phyloP scores from a whole-genome alignment of 257 asterid species.

The Lycium barbarum region DNA sequence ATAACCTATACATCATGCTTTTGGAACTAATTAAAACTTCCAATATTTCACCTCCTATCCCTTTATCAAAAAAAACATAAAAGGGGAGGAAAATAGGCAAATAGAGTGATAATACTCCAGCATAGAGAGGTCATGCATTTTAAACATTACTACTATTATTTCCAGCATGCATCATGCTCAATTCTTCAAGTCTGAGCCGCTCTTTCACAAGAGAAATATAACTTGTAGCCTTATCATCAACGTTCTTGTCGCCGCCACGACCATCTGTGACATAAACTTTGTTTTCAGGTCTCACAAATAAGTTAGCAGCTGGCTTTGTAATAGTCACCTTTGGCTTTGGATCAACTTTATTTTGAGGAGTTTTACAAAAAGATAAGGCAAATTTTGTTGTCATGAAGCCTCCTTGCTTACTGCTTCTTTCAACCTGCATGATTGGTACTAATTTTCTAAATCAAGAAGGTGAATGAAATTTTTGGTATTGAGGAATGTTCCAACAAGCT shows the following conservation, averaged over 20 bases:
- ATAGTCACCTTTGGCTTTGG: slow-evolving; percentile 29
- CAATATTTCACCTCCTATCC: too few species aligned
- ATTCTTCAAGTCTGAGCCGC: slow-evolving; percentile 62
- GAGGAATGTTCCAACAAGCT: not conserved
- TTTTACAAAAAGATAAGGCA: slow-evolving; percentile 61
- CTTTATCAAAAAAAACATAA: too few species aligned
- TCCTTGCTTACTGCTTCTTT: slow-evolving; percentile 43
- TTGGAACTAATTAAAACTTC: too few species aligned
- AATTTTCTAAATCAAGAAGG: not conserved
- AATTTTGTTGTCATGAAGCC: slow-evolving; percentile 62
- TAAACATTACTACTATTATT: not conserved
- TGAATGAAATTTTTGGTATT: not conserved
- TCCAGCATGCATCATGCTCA: not conserved
- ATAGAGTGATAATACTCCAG: too few species aligned
- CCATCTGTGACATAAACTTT: slow-evolving; percentile 53
- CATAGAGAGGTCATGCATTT: not conserved
- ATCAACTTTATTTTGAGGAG: slow-evolving; percentile 42
- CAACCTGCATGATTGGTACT: slow-evolving; percentile 43
- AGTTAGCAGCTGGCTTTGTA: slow-evolving; percentile 37
- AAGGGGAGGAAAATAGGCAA: not conserved
- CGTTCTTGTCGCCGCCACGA: slow-evolving; percentile 43
- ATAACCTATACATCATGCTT: too few species aligned
- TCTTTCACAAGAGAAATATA: slow-evolving; percentile 68
- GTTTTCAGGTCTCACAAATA: slow-evolving; percentile 45
- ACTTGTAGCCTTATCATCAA: slow-evolving; percentile 65